phyloP scores from a whole-genome alignment of 2,329 filamentous ascomycete species.

The Cordyceps militaris region DNA sequence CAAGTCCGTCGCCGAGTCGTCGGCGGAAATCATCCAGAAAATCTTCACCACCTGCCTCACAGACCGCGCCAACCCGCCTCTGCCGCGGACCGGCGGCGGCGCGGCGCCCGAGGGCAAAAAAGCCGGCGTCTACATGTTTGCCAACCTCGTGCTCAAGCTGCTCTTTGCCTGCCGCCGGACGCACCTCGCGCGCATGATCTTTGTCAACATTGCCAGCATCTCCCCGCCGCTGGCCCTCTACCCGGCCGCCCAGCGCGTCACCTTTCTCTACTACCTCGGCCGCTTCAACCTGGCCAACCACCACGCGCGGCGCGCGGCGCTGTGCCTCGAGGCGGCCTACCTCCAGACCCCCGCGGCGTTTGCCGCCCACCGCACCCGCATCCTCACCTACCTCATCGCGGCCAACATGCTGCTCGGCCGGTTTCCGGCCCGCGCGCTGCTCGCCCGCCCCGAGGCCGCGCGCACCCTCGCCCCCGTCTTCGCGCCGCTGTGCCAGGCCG shows the following conservation, averaged over 20 bases:
- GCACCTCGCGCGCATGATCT: conserved; percentile 77
- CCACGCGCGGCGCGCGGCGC: conserved; percentile 70
- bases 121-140: conserved; percentile 82
- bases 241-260: conserved; percentile 79
- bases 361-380: conserved; percentile 66
- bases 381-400: conserved; percentile 77
- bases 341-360: conserved; percentile 56
- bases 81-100: conserved; percentile 33
- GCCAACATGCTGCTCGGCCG: conserved; percentile 78
- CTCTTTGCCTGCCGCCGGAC: conserved; percentile 84
- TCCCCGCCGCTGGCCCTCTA: conserved; percentile 77
- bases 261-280: conserved; percentile 90
- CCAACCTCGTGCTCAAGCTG: conserved; percentile 82
- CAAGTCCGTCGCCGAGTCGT: conserved; percentile 75
- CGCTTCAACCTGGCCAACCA: conserved; percentile 82
- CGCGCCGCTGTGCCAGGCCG: conserved; percentile 62
- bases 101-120: conserved; percentile 69
- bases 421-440: conserved; percentile 62
- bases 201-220: conserved; percentile 77
- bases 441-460: conserved; percentile 63
- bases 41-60: conserved; percentile 87
- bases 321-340: conserved; percentile 73
- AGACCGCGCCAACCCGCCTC: conserved; percentile 60
- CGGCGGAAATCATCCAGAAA: conserved; percentile 82
- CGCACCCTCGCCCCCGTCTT: conserved; percentile 59